Evolutionary conservation across 2,329 filamentous ascomycete genomes (phyloP).

Genomic region (Daldinia sp.): DNA sequence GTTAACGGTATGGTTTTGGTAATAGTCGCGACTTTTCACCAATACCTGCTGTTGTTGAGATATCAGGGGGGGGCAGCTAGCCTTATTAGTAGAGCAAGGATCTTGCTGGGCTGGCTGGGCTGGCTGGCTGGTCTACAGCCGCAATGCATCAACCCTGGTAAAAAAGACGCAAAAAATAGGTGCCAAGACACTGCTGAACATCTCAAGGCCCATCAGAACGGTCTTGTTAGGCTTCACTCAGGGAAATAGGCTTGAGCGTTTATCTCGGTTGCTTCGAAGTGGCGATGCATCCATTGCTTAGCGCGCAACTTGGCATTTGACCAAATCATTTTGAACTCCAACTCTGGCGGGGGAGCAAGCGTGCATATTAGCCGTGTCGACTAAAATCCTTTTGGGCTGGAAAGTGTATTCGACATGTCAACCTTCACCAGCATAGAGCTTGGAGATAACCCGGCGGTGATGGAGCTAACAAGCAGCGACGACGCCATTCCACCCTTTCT

Average conservation of each 20-base stretch:
- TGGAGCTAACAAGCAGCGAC: not conserved
- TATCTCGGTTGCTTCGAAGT: not conserved
- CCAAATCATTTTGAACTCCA: not conserved
- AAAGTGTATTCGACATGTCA: not conserved
- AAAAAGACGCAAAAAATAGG: constrained; percentile 16
- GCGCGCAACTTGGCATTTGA: not conserved
- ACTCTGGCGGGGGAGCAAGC: not conserved
- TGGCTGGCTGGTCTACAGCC: constrained; percentile 22
- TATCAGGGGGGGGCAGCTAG: constrained; percentile 24
- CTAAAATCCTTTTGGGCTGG: not conserved
- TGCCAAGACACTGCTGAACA: constrained; percentile 18
- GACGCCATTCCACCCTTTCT: too few relatives aligned
- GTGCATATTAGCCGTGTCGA: not conserved
- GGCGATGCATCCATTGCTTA: not conserved
- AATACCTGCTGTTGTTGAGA: constrained; percentile 12
- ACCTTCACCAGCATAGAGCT: not conserved
- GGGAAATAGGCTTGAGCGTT: not conserved
- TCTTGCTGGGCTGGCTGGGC: constrained; percentile 14
- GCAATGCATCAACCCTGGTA: constrained; percentile 7
- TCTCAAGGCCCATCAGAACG: not conserved
- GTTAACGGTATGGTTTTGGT: not conserved
- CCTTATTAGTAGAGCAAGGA: constrained; percentile 24
- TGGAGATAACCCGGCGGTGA: not conserved
- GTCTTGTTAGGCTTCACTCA: constrained; percentile 3
- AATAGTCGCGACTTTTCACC: constrained; percentile 15